These are phyloP conservation scores for Neonectria hederae DNA, from an alignment of 2,329 filamentous ascomycete genomes.

Conservation along the genomic window DNA sequence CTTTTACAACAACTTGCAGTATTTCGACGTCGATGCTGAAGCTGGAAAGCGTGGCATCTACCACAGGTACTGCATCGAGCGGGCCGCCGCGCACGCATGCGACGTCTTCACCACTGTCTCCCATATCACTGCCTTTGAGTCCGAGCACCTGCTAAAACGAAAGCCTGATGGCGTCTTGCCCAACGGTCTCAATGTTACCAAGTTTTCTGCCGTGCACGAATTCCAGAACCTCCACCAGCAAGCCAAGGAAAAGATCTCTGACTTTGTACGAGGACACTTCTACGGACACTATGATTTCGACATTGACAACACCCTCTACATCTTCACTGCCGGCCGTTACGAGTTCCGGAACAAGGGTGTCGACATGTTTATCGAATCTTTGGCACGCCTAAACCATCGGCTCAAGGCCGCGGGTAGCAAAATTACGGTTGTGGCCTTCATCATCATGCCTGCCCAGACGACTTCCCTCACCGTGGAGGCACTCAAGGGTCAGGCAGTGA, in stretches of 20 bases:
- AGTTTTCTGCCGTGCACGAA: slow-evolving; percentile 98
- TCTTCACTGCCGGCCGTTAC: slow-evolving; percentile 97
- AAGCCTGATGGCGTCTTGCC: slow-evolving; percentile 97
- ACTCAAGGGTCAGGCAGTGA: slow-evolving; percentile 94
- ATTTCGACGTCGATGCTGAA: slow-evolving; percentile 95
- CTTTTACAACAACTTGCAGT: slow-evolving; percentile 98
- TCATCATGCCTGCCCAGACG: slow-evolving; percentile 98
- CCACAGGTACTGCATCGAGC: slow-evolving; percentile 97
- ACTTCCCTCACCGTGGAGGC: slow-evolving; percentile 95
- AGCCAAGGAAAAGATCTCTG: slow-evolving; percentile 97
- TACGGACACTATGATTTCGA: slow-evolving; percentile 99
- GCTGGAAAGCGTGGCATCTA: slow-evolving; percentile 98
- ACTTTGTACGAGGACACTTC: slow-evolving; percentile 97
- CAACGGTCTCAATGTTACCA: slow-evolving; percentile 95
- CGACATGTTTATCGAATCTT: slow-evolving; percentile 98
- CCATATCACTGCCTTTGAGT: slow-evolving; percentile 98
- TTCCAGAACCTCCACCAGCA: slow-evolving; percentile 98
- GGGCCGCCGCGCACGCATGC: slow-evolving; percentile 87
- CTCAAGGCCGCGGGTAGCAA: slow-evolving; percentile 87
- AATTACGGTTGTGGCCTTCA: slow-evolving; percentile 94
- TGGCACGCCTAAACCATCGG: slow-evolving; percentile 92
- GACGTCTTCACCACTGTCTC: slow-evolving; percentile 99
- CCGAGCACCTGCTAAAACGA: slow-evolving; percentile 94
- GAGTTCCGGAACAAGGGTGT: slow-evolving; percentile 99
- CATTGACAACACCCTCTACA: slow-evolving; percentile 94